Percentiles rank a stretch among this genome's conserved stretches.
Evolutionary conservation across 2,329 filamentous ascomycete genomes (phyloP).

Genomic region (Ophiostoma ips): DNA sequence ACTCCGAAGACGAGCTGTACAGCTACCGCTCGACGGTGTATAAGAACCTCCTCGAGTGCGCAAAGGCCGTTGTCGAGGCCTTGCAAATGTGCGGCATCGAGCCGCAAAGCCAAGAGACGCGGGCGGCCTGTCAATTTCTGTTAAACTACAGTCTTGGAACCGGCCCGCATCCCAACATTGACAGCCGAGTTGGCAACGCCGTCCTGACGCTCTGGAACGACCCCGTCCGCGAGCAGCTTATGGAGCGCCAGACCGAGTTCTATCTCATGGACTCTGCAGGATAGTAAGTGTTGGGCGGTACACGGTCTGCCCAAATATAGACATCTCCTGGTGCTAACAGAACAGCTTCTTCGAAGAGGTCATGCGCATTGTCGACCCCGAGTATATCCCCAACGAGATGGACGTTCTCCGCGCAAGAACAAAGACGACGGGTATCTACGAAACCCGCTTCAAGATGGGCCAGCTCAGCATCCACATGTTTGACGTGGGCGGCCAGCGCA

Average conservation of each 20-base stretch:
- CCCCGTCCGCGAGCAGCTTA: slow-evolving; percentile 62
- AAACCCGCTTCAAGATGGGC: slow-evolving; percentile 97
- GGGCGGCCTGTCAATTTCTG: slow-evolving; percentile 64
- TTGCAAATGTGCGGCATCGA: slow-evolving; percentile 87
- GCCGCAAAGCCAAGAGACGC: slow-evolving; percentile 56
- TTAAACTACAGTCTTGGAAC: slow-evolving; percentile 81
- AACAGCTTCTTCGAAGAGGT: slow-evolving; percentile 95
- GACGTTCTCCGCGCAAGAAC: slow-evolving; percentile 92
- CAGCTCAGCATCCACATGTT: slow-evolving; percentile 99
- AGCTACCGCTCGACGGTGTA: slow-evolving; percentile 94
- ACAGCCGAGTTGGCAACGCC: slow-evolving; percentile 66
- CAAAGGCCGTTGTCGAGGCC: slow-evolving; percentile 79
- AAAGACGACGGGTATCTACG: slow-evolving; percentile 98
- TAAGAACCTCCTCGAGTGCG: slow-evolving; percentile 95
- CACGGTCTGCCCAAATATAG: too few species aligned
- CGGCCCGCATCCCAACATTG: slow-evolving; percentile 74
- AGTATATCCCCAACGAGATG: slow-evolving; percentile 87
- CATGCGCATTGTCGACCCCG: slow-evolving; percentile 61
- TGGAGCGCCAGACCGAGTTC: slow-evolving; percentile 94
- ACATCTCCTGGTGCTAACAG: too few species aligned
- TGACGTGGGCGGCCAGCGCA: slow-evolving; percentile 91
- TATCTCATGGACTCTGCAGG: slow-evolving; percentile 98
- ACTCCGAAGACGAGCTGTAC: slow-evolving; percentile 82
- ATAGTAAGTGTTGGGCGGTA: slow-evolving; percentile 84
- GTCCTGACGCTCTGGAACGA: slow-evolving; percentile 85